These are phyloP conservation scores for Alternaria solani DNA, from an alignment of 2,329 filamentous ascomycete genomes.

Conservation along the genomic window DNA sequence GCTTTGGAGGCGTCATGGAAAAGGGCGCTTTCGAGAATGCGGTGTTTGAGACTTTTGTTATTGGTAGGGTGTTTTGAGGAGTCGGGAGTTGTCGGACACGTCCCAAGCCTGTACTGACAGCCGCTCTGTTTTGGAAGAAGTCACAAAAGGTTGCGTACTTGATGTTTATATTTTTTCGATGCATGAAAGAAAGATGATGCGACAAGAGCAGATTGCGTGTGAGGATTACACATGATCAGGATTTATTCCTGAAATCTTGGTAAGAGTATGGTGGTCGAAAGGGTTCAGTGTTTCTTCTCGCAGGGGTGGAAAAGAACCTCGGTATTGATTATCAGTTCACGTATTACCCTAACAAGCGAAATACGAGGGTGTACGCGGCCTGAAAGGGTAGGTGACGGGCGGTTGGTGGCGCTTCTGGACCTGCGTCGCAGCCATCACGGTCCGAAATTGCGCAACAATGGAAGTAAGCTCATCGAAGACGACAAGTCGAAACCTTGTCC, in stretches of 20 bases:
- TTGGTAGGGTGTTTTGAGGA: conserved; percentile 22
- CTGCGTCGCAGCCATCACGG: background rate
- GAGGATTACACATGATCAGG: background rate
- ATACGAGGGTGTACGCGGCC: background rate
- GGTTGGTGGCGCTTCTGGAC: conserved; percentile 2
- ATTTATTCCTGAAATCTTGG: background rate
- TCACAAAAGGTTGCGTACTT: no score
- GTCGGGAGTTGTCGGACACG: background rate
- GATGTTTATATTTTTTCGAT: no score
- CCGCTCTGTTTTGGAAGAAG: no score
- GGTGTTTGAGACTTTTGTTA: conserved; percentile 23
- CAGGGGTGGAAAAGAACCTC: background rate
- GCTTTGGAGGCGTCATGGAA: conserved; percentile 36
- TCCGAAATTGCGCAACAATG: background rate
- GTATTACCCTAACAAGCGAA: background rate
- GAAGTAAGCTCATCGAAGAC: background rate
- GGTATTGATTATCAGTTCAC: background rate
- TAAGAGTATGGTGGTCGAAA: background rate
- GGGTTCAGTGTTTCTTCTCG: background rate
- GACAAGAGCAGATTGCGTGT: no score
- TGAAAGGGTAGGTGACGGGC: background rate
- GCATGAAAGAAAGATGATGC: no score
- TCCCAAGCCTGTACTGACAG: no score
- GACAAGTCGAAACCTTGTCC: background rate
- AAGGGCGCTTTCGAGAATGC: conserved; percentile 23